A percentile compares a stretch with the other conserved stretches of the same genome.
phyloP scores from a whole-genome alignment of 306 rosid genomes.

The Malus domestica region ASM211411v1 NC_041791.1:1010001-1010500 shows the following conservation, averaged over 20 bases:
- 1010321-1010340: not conserved
- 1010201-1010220: not conserved
- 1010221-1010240: not conserved
- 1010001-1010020: too few species aligned
- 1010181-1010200: not conserved
- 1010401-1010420: constrained; percentile 2
- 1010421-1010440: not conserved
- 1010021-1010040: too few species aligned
- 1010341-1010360: not conserved
- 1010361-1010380: not conserved
- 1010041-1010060: too few species aligned
- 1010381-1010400: not conserved
- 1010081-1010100: too few species aligned
- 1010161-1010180: too few species aligned
- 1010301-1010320: not conserved
- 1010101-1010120: too few species aligned
- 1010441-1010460: constrained; percentile 9
- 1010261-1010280: not conserved
- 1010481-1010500: constrained; percentile 18
- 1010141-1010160: too few species aligned
- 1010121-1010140: too few species aligned
- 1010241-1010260: not conserved
- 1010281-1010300: not conserved
- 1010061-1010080: too few species aligned
- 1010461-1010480: constrained; percentile 8